A percentile compares a stretch with the other conserved stretches of the same genome.
These are phyloP conservation scores for Candida anglica DNA, from an alignment of 805 yeast species.

Conservation along the genomic window DNA sequence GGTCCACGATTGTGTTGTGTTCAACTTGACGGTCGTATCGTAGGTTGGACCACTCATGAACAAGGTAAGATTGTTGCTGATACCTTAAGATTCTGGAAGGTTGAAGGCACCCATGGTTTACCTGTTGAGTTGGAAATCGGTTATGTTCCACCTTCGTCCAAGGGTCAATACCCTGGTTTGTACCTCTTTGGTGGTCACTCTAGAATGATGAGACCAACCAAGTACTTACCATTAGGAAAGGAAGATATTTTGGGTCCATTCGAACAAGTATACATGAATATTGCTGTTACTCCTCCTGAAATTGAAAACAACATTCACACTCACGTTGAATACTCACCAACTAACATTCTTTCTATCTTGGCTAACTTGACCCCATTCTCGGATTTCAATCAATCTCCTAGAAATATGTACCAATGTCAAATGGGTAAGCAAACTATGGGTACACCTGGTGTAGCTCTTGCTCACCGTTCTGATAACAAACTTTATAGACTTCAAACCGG, in stretches of 20 bases:
- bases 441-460: conserved; percentile 95
- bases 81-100: conserved; percentile 89
- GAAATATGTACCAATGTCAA: conserved; percentile 99
- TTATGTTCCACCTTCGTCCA: conserved; percentile 89
- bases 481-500: conserved; percentile 90
- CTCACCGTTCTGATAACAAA: conserved; percentile 92
- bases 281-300: conserved; percentile 93
- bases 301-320: conserved; percentile 76
- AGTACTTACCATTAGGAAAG: conserved; percentile 79
- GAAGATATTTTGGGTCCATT: conserved; percentile 93
- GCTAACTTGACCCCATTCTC: conserved; percentile 98
- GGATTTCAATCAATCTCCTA: conserved; percentile 97
- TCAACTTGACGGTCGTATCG: conserved; percentile 85
- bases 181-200: conserved; percentile 88
- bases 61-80: conserved; percentile 86
- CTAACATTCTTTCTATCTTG: conserved; percentile 87
- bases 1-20: conserved; percentile 89
- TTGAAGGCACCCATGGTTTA: conserved; percentile 70
- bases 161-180: conserved; percentile 97
- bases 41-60: conserved; percentile 92
- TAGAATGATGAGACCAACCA: conserved; percentile 94
- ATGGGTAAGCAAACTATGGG: conserved; percentile 99
- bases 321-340: conserved; percentile 94
- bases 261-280: conserved; percentile 95
- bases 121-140: conserved; percentile 91